Percentiles rank a stretch among this genome's conserved stretches.
Conservation (phyloP, 305 asterid species). For the Fraxinus velutina region DNA sequence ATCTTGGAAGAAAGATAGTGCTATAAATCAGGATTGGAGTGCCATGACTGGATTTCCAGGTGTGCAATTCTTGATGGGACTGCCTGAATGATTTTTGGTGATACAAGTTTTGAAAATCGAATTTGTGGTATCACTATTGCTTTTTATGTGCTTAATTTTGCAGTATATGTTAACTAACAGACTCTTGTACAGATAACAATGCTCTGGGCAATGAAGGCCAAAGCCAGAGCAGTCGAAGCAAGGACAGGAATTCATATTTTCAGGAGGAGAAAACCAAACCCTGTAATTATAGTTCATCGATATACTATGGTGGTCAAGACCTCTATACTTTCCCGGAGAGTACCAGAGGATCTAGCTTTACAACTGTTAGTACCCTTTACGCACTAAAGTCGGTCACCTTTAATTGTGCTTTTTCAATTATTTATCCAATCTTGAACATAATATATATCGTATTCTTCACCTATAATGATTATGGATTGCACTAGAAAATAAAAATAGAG, state of each 20-base stretch:
- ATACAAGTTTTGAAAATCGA: background rate
- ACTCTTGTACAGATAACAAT: slow-evolving; percentile 27
- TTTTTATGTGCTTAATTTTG: background rate
- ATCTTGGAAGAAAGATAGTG: slow-evolving; percentile 42
- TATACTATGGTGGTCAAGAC: slow-evolving; percentile 89
- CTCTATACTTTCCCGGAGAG: slow-evolving; percentile 57
- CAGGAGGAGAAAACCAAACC: slow-evolving; percentile 55
- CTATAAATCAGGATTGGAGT: slow-evolving; percentile 39
- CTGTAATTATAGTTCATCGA: slow-evolving; percentile 69
- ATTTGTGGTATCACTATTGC: background rate
- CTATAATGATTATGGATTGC: background rate
- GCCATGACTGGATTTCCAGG: slow-evolving; percentile 49
- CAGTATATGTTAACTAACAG: background rate
- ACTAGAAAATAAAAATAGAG: background rate
- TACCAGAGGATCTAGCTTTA: slow-evolving; percentile 37
- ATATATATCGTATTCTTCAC: background rate
- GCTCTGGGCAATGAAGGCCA: slow-evolving; percentile 31
- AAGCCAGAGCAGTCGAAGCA: slow-evolving; percentile 28
- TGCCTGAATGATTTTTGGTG: background rate
- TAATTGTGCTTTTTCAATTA: background rate
- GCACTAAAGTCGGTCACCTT: background rate
- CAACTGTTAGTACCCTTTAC: slow-evolving; percentile 46
- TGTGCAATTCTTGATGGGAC: slow-evolving; percentile 4
- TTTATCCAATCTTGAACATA: background rate
- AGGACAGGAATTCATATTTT: slow-evolving; percentile 35